Percentiles rank a stretch among this genome's conserved stretches.
These are phyloP conservation scores for Marchantia paleacea DNA, from an alignment of 225 moss, liverwort and hornwort genomes.

Conservation along the genomic window DNA sequence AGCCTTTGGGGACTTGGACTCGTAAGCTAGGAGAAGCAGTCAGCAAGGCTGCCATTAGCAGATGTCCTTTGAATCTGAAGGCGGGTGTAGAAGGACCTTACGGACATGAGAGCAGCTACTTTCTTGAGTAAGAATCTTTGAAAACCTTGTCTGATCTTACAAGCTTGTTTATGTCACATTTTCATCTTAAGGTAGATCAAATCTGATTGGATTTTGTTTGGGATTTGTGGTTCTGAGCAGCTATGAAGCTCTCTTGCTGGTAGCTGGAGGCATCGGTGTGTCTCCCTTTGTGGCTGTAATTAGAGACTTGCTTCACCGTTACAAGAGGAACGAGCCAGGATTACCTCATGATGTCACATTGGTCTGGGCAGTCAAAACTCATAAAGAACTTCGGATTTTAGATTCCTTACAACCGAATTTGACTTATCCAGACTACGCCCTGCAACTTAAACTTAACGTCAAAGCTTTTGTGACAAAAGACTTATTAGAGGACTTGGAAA, in stretches of 20 bases:
- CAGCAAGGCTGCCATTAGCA: conserved; percentile 40
- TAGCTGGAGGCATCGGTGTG: conserved; percentile 89
- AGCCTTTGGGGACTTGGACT: conserved; percentile 77
- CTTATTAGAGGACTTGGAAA: conserved; percentile 42
- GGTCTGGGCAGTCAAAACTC: conserved; percentile 84
- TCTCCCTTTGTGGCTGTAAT: conserved; percentile 79
- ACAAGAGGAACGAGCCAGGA: conserved; percentile 48
- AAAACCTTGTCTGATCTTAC: background rate
- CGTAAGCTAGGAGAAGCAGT: conserved; percentile 50
- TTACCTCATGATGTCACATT: conserved; percentile 64
- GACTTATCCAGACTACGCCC: conserved; percentile 60
- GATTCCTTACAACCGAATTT: conserved; percentile 52
- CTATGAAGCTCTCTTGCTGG: conserved; percentile 73
- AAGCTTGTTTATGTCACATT: too few relatives aligned
- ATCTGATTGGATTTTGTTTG: background rate
- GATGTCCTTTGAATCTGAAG: conserved; percentile 52
- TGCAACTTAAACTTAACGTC: conserved; percentile 47
- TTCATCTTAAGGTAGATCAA: background rate
- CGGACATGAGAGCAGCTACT: conserved; percentile 83
- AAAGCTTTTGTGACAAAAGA: conserved; percentile 74
- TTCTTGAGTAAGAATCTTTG: conserved; percentile 56
- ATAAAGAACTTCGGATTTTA: conserved; percentile 75
- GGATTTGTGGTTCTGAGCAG: conserved; percentile 27
- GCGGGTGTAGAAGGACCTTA: conserved; percentile 84
- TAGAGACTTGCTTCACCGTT: conserved; percentile 74